A percentile compares a stretch with the other conserved stretches of the same genome.
These are phyloP conservation scores for Tolypocladium cylindrosporum DNA, from an alignment of 2,329 filamentous ascomycete species.

Conservation along the genomic window DNA sequence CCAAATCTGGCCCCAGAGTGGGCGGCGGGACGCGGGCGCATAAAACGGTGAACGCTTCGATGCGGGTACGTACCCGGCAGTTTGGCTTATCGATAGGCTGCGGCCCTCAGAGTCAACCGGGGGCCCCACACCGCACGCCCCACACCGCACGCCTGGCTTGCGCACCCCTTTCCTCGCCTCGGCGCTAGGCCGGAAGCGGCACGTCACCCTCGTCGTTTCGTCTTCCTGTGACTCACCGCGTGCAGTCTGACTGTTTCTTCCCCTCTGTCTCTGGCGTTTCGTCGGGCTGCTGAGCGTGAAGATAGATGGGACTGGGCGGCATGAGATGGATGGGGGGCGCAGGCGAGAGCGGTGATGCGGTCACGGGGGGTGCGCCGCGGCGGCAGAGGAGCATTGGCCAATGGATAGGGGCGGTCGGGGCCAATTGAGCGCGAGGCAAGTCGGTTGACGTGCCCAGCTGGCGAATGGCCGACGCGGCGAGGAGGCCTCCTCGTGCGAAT, in stretches of 20 bases:
- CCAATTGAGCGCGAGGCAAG: background rate
- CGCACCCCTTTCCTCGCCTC: background rate
- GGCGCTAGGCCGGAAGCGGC: constrained; percentile 4
- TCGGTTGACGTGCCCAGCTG: background rate
- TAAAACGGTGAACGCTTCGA: background rate
- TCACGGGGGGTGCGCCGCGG: background rate
- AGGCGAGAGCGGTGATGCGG: background rate
- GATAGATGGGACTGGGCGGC: background rate
- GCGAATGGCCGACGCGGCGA: background rate
- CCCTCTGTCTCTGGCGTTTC: background rate
- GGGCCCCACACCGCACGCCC: background rate
- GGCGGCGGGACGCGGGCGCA: background rate
- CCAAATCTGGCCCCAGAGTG: background rate
- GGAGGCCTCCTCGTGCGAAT: background rate
- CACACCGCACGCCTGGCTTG: background rate
- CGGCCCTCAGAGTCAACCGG: background rate
- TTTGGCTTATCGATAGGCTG: background rate
- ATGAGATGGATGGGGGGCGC: background rate
- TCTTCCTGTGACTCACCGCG: constrained; percentile 6
- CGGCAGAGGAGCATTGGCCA: background rate
- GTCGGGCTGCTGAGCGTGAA: background rate
- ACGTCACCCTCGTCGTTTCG: constrained; percentile 2
- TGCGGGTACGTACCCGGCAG: background rate
- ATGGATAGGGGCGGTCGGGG: background rate
- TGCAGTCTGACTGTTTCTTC: background rate